Evolutionary conservation across 1,284 basidiomycete genomes (phyloP).

Genomic region (Phlebopus sp.): DNA sequence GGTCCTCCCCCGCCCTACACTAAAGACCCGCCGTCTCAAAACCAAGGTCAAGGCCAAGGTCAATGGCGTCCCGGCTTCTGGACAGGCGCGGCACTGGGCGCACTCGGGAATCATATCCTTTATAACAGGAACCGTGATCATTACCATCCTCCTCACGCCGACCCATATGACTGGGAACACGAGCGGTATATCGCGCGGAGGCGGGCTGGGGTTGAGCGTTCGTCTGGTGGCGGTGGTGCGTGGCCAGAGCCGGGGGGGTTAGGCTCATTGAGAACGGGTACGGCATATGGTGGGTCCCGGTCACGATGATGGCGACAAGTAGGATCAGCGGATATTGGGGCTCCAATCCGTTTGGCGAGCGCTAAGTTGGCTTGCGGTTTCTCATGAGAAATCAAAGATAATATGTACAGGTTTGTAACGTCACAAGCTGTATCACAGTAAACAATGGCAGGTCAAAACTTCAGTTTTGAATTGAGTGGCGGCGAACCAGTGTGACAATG

Average conservation of each 20-base stretch:
- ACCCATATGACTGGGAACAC: constrained; percentile 55
- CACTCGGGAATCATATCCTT: constrained; percentile 57
- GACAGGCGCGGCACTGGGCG: constrained; percentile 73
- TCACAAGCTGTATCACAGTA: too few species aligned
- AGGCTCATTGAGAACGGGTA: constrained; percentile 63
- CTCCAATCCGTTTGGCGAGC: too few species aligned
- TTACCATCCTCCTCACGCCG: constrained; percentile 32
- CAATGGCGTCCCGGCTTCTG: constrained; percentile 74
- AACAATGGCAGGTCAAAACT: too few species aligned
- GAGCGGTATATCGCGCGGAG: constrained; percentile 14
- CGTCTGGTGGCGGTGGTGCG: constrained; percentile 50
- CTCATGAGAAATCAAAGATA: too few species aligned
- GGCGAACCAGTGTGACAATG: too few species aligned
- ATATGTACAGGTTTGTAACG: too few species aligned
- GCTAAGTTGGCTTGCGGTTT: too few species aligned
- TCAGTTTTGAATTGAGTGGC: too few species aligned
- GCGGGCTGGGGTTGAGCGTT: constrained; percentile 31
- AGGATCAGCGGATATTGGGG: too few species aligned
- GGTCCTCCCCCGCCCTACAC: constrained; percentile 78
- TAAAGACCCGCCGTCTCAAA: constrained; percentile 36
- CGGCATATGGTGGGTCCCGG: constrained; percentile 68
- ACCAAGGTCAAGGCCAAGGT: constrained; percentile 23
- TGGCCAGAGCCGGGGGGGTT: constrained; percentile 68
- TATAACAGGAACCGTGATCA: constrained; percentile 34
- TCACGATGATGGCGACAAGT: constrained; percentile 44